phyloP scores from a whole-genome alignment of 2,329 filamentous ascomycete species.

The Calonectria multiphialidica region DNA sequence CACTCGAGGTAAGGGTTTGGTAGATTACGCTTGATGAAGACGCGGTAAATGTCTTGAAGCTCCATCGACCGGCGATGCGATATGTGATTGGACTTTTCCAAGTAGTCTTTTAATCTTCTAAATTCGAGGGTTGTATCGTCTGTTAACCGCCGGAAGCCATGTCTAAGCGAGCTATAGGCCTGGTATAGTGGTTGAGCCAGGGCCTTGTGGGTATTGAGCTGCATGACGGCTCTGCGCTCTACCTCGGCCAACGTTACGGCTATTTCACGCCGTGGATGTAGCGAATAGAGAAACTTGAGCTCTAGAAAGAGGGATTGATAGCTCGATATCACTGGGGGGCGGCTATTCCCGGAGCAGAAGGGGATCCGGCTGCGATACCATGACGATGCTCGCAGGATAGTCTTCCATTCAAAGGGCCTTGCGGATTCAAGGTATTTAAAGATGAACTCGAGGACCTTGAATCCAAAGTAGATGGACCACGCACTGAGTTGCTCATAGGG shows the following conservation, averaged over 20 bases:
- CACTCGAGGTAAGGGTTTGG: background rate
- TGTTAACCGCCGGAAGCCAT: background rate
- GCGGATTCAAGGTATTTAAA: background rate
- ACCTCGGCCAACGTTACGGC: background rate
- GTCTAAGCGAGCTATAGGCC: background rate
- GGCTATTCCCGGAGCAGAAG: background rate
- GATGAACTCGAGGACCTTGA: background rate
- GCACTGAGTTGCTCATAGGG: background rate
- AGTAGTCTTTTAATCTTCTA: background rate
- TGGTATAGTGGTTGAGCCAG: background rate
- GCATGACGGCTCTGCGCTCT: background rate
- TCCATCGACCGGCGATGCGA: background rate
- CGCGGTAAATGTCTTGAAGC: background rate
- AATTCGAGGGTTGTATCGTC: background rate
- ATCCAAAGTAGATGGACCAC: conserved; percentile 5
- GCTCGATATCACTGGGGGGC: background rate
- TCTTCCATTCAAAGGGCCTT: background rate
- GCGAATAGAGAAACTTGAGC: background rate
- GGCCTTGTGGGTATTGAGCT: background rate
- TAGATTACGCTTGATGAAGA: background rate
- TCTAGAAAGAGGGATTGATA: background rate
- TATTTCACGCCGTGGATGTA: background rate
- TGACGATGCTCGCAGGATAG: background rate
- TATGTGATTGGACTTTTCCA: background rate
- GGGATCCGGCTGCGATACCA: conserved; percentile 4